Evolutionary conservation across 371 early-diverging fungal species (phyloP), one percentile per base, ranked within the genome.

Genomic region (Syncephalastrum contaminatum): DNA sequence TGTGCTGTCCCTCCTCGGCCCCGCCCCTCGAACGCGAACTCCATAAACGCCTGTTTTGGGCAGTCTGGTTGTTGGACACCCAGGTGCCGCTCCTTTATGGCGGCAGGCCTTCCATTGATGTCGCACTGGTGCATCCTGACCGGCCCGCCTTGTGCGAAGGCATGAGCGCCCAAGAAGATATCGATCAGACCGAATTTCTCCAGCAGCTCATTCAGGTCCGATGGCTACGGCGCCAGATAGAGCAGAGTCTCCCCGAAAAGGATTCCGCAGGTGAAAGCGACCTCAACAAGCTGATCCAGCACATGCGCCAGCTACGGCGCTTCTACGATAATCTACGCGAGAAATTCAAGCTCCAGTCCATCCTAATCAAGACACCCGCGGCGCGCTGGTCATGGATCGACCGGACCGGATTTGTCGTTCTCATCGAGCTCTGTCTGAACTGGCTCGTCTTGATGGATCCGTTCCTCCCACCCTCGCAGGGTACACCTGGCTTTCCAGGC

Each of bases 21-120:
- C 41, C 50, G 8, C 30, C 13, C 15, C 45, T 30, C 10, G 24
- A 20, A 16, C 44, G 43, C 14, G 64, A 64, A 45, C 40, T 47
- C 4, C 53, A 25, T 22, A 59, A 53, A 30, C 64, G 64, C 3
- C 51, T 64, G 5, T 64, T 64, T 21, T 64, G 64, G 64, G 52
- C 60, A 20, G 25, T 56, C 0, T 64, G 64, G 64, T 40, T 64
- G 1, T 24, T 59, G 15, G 64, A 64, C 25, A 59, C 60, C 4
- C 64, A 64, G 19, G 56, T 64, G 44, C 56, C 64, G 4, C 50
- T 59, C 8, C 53, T 64, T 13, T 48, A 45, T 13, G 53, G 59
- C n/a, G 52, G 59, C 14, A 47, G 49, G 15, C 22, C 64, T 0
- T 52, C 64, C 21, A 59, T 64, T 13, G 46, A 50, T 15, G 21